Base-by-base conservation (phyloP, 2,329 filamentous ascomycete genomes). In the Coniochaeta hoffmannii region DNA sequence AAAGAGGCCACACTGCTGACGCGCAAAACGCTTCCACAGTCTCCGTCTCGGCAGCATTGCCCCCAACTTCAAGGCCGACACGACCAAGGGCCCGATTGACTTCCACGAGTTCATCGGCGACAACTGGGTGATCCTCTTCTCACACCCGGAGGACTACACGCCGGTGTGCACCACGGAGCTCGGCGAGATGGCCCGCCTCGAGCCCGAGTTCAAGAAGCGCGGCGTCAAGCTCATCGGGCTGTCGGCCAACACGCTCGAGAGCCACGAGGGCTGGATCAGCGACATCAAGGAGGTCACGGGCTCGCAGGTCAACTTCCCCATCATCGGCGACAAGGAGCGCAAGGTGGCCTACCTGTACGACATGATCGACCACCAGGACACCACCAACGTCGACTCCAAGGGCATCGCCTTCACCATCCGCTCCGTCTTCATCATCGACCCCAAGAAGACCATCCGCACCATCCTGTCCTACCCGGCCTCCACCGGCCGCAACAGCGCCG, bases 161-260 rank as follows among this genome's bases (percentile, higher is more conserved):
- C 92, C 92, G 55, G 92, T 96, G 58, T 97, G 92, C 81, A 97
- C 92, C 61, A 97, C 91, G 55, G 92, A 97, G 78, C 87, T 97
- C 60, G 92, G 91, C 60, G 91, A 91, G 58, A 95, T 97, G 66
- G 89, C 91, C 64, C 94, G 92, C 76, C 81, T 96, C 60, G 86
- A 90, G 77, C 83, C 85, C 65, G 90, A 96, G 73, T 96, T 97
- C 74, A 81, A 85, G 67, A 90, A 89, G 79, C 86, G 91, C 60
- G 85, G 85, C 61, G 89, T 93, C 66, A 95, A 96, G 83, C 85
- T 96, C 75, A 93, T 96, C 66, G 92, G 92, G 51, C 81, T 97
- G 63, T 87, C 85, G 59, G 91, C 91, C 77, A 95, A 96, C 78
- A 90, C 87, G 64, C 79, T 96, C 61, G 80, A 84, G 66, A 89